Conservation (phyloP, 1,284 basidiomycete species). For the Cutaneotrichosporon cyanovorans region DNA sequence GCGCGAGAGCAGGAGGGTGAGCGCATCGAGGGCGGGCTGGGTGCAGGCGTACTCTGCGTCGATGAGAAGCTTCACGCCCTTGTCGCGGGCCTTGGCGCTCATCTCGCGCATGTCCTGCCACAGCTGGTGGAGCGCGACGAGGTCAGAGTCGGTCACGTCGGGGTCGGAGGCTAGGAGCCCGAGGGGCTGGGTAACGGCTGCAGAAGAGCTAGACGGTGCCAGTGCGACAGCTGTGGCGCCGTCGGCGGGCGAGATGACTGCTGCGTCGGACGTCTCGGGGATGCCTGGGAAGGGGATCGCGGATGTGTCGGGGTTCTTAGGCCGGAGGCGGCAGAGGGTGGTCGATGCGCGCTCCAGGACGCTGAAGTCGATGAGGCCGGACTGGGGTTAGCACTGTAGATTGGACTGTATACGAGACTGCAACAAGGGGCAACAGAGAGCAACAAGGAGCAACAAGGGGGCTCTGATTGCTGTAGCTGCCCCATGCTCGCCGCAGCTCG, state of each 20-base stretch:
- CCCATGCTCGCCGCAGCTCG: too few relatives aligned
- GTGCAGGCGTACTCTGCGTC: slow-evolving; percentile 78
- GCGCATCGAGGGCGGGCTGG: slow-evolving; percentile 72
- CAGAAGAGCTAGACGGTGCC: slow-evolving; percentile 9
- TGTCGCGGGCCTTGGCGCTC: slow-evolving; percentile 54
- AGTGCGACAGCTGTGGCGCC: neutral
- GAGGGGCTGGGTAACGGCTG: slow-evolving; percentile 16
- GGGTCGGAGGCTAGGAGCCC: slow-evolving; percentile 33
- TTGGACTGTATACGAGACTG: too few relatives aligned
- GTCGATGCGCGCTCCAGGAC: slow-evolving; percentile 44
- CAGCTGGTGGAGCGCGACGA: slow-evolving; percentile 56
- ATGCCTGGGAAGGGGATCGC: slow-evolving; percentile 60
- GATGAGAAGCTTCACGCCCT: slow-evolving; percentile 54
- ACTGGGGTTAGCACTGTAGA: slow-evolving; percentile 19
- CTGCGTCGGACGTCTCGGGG: slow-evolving; percentile 40
- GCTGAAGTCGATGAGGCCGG: slow-evolving; percentile 42
- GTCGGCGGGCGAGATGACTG: slow-evolving; percentile 23
- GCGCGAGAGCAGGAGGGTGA: slow-evolving; percentile 64
- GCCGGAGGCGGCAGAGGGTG: slow-evolving; percentile 41
- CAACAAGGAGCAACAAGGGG: too few relatives aligned
- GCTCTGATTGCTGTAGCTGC: too few relatives aligned
- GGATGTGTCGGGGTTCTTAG: neutral
- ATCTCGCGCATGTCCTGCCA: slow-evolving; percentile 57
- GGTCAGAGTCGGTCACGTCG: slow-evolving; percentile 48
- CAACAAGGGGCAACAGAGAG: too few relatives aligned